Evolutionary conservation across 2,329 filamentous ascomycete genomes (phyloP), one percentile per base, ranked within the genome.

Genomic region (Sordariomycetes sp.): DNA sequence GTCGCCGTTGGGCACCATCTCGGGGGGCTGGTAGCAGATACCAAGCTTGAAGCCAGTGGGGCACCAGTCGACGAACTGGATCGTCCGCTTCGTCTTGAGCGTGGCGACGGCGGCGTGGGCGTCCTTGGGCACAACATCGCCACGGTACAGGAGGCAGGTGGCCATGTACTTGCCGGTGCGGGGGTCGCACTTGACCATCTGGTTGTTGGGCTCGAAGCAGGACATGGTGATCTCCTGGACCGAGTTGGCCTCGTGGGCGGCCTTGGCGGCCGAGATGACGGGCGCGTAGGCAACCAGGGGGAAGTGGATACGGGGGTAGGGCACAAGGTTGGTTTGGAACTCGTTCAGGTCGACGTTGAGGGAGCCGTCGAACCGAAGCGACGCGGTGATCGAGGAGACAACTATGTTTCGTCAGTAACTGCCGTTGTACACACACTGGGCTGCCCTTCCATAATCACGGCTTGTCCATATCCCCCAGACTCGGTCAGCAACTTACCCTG

Each of bases 121-220:
- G 69, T 97, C 92, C 78, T 95, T 95, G 75, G 92, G 89, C 61
- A 97, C 94, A 66, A 99, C 92, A 68, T 97, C 94, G 74, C 92
- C 94, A 72, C 92, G 92, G 84, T 99, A 99, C 72, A 99, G 79
- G 76, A 99, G 76, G 75, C 91, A 96, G 67, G 91, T 96, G 63
- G 92, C 92, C 92, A 99, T 99, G 84, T 99, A 99, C 83, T 99
- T 99, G 76, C 92, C 92, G 74, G 95, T 91, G 70, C 91, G 90
- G 66, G 92, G 92, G 73, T 99, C 94, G 72, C 92, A 99, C 83
- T 96, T 96, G 73, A 99, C 92, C 92, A 99, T 99, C 86, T 99
- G 92, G 85, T 96, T 96, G 85, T 96, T 89, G 67, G 92, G 90
- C 84, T 99, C 92, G 79, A 99, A 99, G 86, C 92, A 97, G 64